Evolutionary conservation across 169 alveolate species (phyloP).

Genomic region (Cardiosporidium cionae): DNA sequence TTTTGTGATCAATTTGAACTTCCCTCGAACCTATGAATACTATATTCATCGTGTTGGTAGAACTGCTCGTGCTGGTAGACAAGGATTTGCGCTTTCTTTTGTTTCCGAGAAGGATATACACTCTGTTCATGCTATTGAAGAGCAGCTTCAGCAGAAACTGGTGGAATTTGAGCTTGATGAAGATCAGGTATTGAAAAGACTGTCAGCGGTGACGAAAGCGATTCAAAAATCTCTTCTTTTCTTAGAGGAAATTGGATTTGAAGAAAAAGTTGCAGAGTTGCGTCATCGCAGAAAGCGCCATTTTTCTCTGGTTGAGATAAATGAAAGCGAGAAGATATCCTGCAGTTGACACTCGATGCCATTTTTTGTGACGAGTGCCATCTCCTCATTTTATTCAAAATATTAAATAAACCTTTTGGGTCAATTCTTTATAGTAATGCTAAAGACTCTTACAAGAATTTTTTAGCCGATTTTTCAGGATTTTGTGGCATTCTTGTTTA

Average conservation of each 20-base stretch:
- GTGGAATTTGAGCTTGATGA: background rate
- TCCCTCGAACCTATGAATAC: constrained; percentile 80
- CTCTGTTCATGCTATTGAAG: background rate
- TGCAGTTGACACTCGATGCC: too few species aligned
- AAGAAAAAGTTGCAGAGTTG: background rate
- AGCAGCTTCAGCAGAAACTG: background rate
- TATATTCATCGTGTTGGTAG: constrained; percentile 96
- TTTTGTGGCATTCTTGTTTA: too few species aligned
- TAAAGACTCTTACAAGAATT: too few species aligned
- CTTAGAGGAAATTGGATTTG: background rate
- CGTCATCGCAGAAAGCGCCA: too few species aligned
- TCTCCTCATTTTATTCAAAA: too few species aligned
- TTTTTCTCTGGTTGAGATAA: too few species aligned
- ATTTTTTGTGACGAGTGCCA: too few species aligned
- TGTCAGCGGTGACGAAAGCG: background rate
- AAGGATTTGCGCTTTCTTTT: constrained; percentile 66
- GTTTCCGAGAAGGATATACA: constrained; percentile 3
- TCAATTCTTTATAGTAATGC: too few species aligned
- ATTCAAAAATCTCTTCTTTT: background rate
- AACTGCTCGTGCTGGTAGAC: constrained; percentile 93
- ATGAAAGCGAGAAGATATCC: too few species aligned
- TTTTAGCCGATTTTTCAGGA: too few species aligned
- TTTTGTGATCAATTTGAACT: constrained; percentile 87
- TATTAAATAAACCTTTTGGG: too few species aligned
- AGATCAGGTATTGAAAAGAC: background rate